Percentiles rank a stretch among this genome's conserved stretches.
phyloP scores from a whole-genome alignment of 2,329 filamentous ascomycete species.

The Colletotrichum incanum region DNA sequence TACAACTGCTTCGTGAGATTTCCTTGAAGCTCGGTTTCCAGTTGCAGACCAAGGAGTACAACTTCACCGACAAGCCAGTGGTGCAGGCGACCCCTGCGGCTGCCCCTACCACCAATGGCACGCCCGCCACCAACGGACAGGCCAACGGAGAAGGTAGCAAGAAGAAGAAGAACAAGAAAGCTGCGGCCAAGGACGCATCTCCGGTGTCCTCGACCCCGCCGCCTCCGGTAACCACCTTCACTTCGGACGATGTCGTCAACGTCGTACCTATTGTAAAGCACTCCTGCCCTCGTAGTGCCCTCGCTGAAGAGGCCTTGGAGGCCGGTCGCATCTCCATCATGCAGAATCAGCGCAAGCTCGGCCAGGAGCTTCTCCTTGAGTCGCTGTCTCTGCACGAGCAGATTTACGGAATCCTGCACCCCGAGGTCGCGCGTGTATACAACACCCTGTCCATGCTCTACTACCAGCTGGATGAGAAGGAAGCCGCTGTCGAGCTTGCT shows the following conservation, averaged over 20 bases:
- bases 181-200: conserved; percentile 65
- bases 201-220: conserved; percentile 56
- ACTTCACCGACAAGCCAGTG: conserved; percentile 52
- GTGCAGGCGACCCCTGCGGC: conserved; percentile 50
- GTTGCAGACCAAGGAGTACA: conserved; percentile 78
- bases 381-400: conserved; percentile 97
- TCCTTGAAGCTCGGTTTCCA: conserved; percentile 92
- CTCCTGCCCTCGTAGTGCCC: conserved; percentile 88
- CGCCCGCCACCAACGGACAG: conserved; percentile 57
- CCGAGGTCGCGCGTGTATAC: conserved; percentile 95
- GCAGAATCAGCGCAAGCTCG: conserved; percentile 94
- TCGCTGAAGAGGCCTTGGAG: conserved; percentile 96
- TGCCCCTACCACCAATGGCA: conserved; percentile 56
- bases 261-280: conserved; percentile 97
- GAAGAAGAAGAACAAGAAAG: conserved; percentile 76
- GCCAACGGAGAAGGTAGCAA: conserved; percentile 63
- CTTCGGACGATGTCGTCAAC: conserved; percentile 89
- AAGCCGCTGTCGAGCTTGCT: conserved; percentile 92
- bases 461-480: conserved; percentile 98
- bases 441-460: conserved; percentile 96
- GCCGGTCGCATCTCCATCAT: conserved; percentile 96
- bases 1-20: conserved; percentile 92
- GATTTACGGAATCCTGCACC: conserved; percentile 97
- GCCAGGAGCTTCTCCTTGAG: conserved; percentile 95
- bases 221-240: conserved; percentile 69